Evolutionary conservation across 495 filamentous ascomycete species (phyloP).

Genomic region (Halenospora varia): DNA sequence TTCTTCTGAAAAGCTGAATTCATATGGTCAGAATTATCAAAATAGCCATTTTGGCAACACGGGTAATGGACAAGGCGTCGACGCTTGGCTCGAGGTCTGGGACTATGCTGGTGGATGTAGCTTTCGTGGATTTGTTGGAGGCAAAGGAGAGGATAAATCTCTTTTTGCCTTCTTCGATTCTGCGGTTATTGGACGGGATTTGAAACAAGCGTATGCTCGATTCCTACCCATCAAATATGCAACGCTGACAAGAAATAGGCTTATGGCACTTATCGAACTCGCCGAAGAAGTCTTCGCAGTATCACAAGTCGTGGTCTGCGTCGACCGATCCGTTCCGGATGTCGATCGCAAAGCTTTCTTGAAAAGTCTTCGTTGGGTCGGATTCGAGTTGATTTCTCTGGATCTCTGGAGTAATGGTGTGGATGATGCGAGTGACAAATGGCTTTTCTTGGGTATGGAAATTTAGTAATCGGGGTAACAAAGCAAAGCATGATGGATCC

Average conservation of each 20-base stretch:
- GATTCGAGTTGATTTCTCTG: constrained; percentile 77
- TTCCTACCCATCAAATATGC: constrained; percentile 5
- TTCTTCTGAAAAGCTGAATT: constrained; percentile 22
- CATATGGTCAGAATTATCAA: constrained; percentile 23
- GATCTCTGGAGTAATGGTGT: constrained; percentile 59
- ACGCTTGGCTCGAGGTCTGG: constrained; percentile 73
- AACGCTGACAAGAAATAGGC: constrained; percentile 42
- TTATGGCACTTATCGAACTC: constrained; percentile 89
- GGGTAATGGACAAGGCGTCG: constrained; percentile 24
- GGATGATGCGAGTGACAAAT: constrained; percentile 62
- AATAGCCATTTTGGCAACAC: background rate
- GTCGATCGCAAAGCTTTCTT: constrained; percentile 60
- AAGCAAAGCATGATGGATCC: background rate
- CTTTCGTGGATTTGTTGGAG: constrained; percentile 79
- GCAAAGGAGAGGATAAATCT: constrained; percentile 58
- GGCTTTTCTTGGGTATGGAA: constrained; percentile 86
- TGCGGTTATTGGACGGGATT: constrained; percentile 60
- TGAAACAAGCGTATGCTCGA: constrained; percentile 84
- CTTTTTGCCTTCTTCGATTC: constrained; percentile 87
- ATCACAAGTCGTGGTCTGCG: constrained; percentile 72
- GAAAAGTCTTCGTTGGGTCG: constrained; percentile 86
- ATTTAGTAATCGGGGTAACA: constrained; percentile 37
- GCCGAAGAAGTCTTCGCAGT: constrained; percentile 70
- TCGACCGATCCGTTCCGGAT: constrained; percentile 61
- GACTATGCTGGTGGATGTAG: constrained; percentile 79